phyloP scores from a whole-genome alignment of 1,284 basidiomycete species.

The Tilletiopsis washingtonensis region DNA sequence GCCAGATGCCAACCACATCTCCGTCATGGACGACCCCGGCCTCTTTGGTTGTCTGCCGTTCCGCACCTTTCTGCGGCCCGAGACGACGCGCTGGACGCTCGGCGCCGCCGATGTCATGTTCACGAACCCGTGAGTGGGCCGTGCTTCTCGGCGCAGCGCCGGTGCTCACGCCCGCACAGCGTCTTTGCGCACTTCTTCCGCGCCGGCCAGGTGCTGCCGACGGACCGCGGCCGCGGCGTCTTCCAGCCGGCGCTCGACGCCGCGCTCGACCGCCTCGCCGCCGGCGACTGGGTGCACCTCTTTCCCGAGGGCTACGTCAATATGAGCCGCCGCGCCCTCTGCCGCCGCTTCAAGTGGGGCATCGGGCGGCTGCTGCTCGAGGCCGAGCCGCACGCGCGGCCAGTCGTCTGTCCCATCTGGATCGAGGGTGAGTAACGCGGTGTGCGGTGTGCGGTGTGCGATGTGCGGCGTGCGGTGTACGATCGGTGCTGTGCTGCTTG shows the following conservation, averaged over 20 bases:
- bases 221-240: constrained; percentile 78
- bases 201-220: constrained; percentile 86
- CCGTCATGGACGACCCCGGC: constrained; percentile 39
- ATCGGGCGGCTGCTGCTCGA: constrained; percentile 58
- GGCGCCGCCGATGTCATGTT: constrained; percentile 93
- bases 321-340: constrained; percentile 54
- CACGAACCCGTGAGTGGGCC: constrained; percentile 58
- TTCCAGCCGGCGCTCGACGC: constrained; percentile 78
- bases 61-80: constrained; percentile 10
- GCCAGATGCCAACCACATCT: constrained; percentile 40
- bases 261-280: constrained; percentile 69
- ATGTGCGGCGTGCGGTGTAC: too few relatives aligned
- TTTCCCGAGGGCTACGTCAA: constrained; percentile 90
- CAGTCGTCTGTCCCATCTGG: constrained; percentile 90
- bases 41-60: constrained; percentile 33
- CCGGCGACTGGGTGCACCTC: constrained; percentile 85
- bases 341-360: constrained; percentile 93
- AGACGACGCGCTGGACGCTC: constrained; percentile 70
- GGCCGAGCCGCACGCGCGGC: constrained; percentile 42
- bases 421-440: constrained; percentile 64
- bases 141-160: neutral
- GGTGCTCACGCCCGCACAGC: neutral
- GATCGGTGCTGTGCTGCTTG: too few relatives aligned
- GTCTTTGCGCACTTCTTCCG: constrained; percentile 65
- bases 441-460: too few relatives aligned